Evolutionary conservation across 177 flowering plant genomes (phyloP).

Genomic region (Vitis hybrid): DNA sequence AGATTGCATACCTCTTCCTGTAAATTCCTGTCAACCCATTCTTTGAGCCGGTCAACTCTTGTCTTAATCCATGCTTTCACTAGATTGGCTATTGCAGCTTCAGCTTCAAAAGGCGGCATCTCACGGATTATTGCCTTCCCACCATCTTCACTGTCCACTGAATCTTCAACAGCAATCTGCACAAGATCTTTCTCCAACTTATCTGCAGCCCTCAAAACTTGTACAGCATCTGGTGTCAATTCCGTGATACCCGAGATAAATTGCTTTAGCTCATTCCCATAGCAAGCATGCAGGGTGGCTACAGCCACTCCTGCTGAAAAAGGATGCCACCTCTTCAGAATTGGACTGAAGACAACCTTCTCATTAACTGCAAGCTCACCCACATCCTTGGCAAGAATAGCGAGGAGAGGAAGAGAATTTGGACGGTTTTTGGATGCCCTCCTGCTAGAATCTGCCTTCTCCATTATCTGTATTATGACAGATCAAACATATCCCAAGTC

Average conservation of each 20-base stretch:
- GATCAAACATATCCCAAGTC: not conserved
- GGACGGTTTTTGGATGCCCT: slow-evolving; percentile 39
- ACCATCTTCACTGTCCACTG: slow-evolving; percentile 60
- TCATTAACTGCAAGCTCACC: slow-evolving; percentile 44
- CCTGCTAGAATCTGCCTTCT: slow-evolving; percentile 46
- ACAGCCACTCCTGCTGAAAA: slow-evolving; percentile 57
- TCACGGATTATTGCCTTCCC: slow-evolving; percentile 54
- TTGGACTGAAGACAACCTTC: slow-evolving; percentile 48
- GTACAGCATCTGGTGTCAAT: slow-evolving; percentile 51
- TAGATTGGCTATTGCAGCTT: slow-evolving; percentile 43
- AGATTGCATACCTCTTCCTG: slow-evolving; percentile 44
- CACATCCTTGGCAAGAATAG: slow-evolving; percentile 49
- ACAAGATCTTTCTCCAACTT: slow-evolving; percentile 55
- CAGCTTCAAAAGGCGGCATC: slow-evolving; percentile 63
- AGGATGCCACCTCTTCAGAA: slow-evolving; percentile 53
- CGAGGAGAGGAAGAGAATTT: slow-evolving; percentile 41
- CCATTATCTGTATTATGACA: slow-evolving; percentile 36
- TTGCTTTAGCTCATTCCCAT: slow-evolving; percentile 49
- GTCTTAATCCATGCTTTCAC: slow-evolving; percentile 46
- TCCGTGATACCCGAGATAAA: slow-evolving; percentile 44
- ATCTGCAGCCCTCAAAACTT: slow-evolving; percentile 54
- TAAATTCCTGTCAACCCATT: slow-evolving; percentile 50
- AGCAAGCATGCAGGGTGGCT: slow-evolving; percentile 54
- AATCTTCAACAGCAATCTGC: slow-evolving; percentile 57
- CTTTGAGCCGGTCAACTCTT: slow-evolving; percentile 47